Evolutionary conservation across 2,329 filamentous ascomycete species (phyloP), one percentile per base, ranked within the genome.

Genomic region (Scedosporium apiospermum): DNA sequence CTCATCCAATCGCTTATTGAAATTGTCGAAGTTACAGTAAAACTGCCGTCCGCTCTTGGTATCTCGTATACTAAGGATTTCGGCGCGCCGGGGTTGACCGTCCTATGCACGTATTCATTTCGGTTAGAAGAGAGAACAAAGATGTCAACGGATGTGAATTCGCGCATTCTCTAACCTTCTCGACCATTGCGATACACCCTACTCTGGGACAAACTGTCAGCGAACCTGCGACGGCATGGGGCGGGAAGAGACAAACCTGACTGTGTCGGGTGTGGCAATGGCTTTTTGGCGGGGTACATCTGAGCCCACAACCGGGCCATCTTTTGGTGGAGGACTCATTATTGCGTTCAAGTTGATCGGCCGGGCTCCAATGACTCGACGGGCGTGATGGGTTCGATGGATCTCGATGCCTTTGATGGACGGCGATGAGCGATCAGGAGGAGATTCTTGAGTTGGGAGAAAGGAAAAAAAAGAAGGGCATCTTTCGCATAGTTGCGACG

Each of bases 1-100:
- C 80, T 99, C 95, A 78, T 84, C 79, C 12, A 85, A 75, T 67
- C 81, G 82, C 75, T 98, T 98, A 77, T 98, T 98, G 84, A 97
- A 98, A 71, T 96, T 96, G 71, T 96, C 91, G 73, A 97, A 98
- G 74, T 98, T 96, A 70, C 96, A 96, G 75, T 97, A 97, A 72
- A 93, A 97, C 62, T 90, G 89, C 46, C 91, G 88, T 16, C 89
- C 88, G 70, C 91, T 93, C 75, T 96, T 96, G 23, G 90, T 89
- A 64, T 93, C 90, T 71, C 90, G 88, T 68, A 98, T 96, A 64
- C 91, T 95, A n/a, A 99, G 79, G 66, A 99, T 96, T 74, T 99
- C 95, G 69, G 95, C 95, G 77, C 95, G 92, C 69, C 95, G 88
- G 65, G 89, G 83, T 70, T 93, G 87, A 65, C 91, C 91, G 74